Evolutionary conservation across 176 grass and related monocot genomes (phyloP), one percentile per base, ranked within the genome.

Genomic region (Otatea glauca): DNA sequence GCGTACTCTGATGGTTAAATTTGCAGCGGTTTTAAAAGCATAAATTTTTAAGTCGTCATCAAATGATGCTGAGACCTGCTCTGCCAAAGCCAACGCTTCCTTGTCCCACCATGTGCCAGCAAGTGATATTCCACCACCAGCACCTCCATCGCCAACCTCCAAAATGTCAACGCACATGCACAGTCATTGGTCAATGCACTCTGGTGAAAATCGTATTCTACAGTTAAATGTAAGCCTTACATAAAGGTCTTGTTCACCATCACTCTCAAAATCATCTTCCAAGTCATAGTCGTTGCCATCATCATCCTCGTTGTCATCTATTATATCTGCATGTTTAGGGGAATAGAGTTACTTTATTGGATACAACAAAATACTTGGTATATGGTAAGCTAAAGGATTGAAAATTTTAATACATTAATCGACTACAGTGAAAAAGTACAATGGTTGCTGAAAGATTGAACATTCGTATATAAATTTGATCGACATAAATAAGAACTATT

Each of bases 121-220:
- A 83, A 98, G 73, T 79, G 93, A 93, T 64, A 98, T 85, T 66
- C 96, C 96, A 59, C 96, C 93, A 74, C 96, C 96, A 64, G 82
- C 93, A 70, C 82, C 93, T 70, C 96, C 96, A 94, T 98, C 96
- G 74, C 96, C 96, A 83, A 51, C 91, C 96, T 96, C 47, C 76
- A 95, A 53, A 82, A 54, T 70, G 23, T 10, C 64, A 49, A 80
- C 7, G 39, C 50, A 77, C 72, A 79, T 70, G 58, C 45, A 72
- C 25, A 17, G 21, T 74, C 63, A 72, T 65, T 18, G 25, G 68
- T 79, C 17, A 83, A 84, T 64, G 15, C 21, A 78, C 67, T 53
- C 16, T 51, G 39, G 21, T 60, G 70, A 34, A 44, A 20, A 7
- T 21, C 68, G 41, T 74, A 86, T 38, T 83, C 73, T 44, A 79